Evolutionary conservation across 148 eudicot genomes (phyloP).

Genomic region (Polygonum maritimum): DNA sequence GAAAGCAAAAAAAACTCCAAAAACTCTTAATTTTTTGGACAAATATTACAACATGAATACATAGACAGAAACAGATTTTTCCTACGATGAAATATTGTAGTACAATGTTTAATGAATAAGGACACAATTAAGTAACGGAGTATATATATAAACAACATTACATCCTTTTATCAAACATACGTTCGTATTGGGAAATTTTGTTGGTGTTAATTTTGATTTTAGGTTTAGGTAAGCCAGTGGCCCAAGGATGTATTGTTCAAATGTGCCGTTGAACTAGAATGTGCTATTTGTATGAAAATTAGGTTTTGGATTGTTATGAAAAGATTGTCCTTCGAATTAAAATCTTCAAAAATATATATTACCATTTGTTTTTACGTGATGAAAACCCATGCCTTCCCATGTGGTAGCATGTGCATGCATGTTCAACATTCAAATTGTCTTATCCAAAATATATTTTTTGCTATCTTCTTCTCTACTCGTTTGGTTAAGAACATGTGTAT

Average conservation of each 20-base stretch:
- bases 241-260: neutral
- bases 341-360: neutral
- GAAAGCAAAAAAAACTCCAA: neutral
- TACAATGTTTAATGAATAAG: too few relatives aligned
- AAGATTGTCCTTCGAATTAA: neutral
- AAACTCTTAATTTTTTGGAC: neutral
- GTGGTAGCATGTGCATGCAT: conserved; percentile 2
- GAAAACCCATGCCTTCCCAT: conserved; percentile 5
- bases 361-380: neutral
- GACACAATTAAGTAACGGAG: too few relatives aligned
- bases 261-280: neutral
- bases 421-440: conserved; percentile 6
- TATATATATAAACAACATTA: too few relatives aligned
- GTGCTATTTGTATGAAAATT: neutral
- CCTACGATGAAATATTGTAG: too few relatives aligned
- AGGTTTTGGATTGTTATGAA: neutral
- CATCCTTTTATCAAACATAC: too few relatives aligned
- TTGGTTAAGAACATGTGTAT: neutral
- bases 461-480: neutral
- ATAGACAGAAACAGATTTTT: too few relatives aligned
- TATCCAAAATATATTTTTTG: neutral
- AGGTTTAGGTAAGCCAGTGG: neutral
- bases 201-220: too few relatives aligned
- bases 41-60: too few relatives aligned
- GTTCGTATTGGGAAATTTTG: too few relatives aligned